phyloP scores from a whole-genome alignment of 176 grass and related monocot species.

The Puya raimondii region DNA sequence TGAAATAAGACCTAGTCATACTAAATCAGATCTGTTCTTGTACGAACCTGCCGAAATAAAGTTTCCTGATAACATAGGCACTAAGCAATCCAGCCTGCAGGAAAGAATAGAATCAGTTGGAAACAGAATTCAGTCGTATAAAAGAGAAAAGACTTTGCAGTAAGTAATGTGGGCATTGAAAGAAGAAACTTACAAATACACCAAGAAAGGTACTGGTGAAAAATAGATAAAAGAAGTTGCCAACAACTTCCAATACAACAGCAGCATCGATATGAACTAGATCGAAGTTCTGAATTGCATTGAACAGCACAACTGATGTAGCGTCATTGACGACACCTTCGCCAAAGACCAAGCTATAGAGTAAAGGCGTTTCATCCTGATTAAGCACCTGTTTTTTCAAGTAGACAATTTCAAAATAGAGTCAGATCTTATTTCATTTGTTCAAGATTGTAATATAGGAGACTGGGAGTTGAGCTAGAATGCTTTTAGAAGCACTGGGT shows the following conservation, averaged over 20 bases:
- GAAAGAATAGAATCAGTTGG: constrained; percentile 25
- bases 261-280: constrained; percentile 58
- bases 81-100: constrained; percentile 80
- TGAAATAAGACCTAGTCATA: no score
- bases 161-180: background rate
- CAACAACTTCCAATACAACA: constrained; percentile 57
- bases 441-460: background rate
- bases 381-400: constrained; percentile 68
- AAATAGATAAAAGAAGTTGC: constrained; percentile 78
- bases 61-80: constrained; percentile 81
- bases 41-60: constrained; percentile 81
- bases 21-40: background rate
- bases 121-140: constrained; percentile 14
- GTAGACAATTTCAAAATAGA: constrained; percentile 20
- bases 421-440: constrained; percentile 7
- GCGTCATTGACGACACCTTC: constrained; percentile 99
- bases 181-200: constrained; percentile 54
- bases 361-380: constrained; percentile 87
- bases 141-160: constrained; percentile 10
- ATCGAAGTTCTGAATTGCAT: constrained; percentile 82
- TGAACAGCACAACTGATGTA: constrained; percentile 93
- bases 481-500: no score
- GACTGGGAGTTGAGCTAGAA: no score
- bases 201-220: constrained; percentile 73
- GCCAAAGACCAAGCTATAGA: constrained; percentile 95